These are phyloP conservation scores for Leishmania martiniquensis DNA, from an alignment of 208 protist species.

Conservation along the genomic window DNA sequence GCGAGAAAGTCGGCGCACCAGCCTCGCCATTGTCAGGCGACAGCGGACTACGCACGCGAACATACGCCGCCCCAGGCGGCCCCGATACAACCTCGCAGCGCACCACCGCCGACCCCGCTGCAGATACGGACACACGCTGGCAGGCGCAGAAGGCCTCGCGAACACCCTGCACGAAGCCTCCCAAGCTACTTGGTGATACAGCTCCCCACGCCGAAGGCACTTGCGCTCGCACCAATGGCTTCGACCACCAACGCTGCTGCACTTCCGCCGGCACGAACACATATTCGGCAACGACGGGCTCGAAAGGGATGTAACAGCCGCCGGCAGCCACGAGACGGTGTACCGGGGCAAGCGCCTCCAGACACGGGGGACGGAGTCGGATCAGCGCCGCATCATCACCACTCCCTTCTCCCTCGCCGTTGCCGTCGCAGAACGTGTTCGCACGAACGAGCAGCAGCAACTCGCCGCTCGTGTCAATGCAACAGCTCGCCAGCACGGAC, in stretches of 20 bases:
- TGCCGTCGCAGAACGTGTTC: not conserved
- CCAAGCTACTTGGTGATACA: not conserved
- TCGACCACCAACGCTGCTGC: slow-evolving; percentile 21
- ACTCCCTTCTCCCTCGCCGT: not conserved
- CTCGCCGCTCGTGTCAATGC: slow-evolving; percentile 30
- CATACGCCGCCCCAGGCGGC: not conserved
- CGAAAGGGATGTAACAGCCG: slow-evolving; percentile 37
- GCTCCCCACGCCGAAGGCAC: not conserved
- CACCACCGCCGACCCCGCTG: slow-evolving; percentile 5
- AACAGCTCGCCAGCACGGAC: slow-evolving; percentile 22
- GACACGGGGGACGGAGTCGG: slow-evolving; percentile 24
- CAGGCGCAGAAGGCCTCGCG: slow-evolving; percentile 13
- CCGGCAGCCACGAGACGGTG: slow-evolving; percentile 36
- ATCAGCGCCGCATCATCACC: slow-evolving; percentile 17
- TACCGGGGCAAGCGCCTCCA: slow-evolving; percentile 51
- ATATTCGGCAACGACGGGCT: slow-evolving; percentile 27
- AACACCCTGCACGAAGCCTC: not conserved
- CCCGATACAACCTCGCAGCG: slow-evolving; percentile 20
- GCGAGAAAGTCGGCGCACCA: not conserved
- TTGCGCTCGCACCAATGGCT: not conserved
- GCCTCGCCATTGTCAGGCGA: slow-evolving; percentile 2
- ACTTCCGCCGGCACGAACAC: slow-evolving; percentile 11
- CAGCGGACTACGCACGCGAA: slow-evolving; percentile 26
- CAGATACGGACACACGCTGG: not conserved
- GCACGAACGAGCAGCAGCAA: slow-evolving; percentile 33